These are phyloP conservation scores for Coccomyxa subellipsoidea DNA, from an alignment of 163 green algal genomes.

Conservation along the genomic window DNA sequence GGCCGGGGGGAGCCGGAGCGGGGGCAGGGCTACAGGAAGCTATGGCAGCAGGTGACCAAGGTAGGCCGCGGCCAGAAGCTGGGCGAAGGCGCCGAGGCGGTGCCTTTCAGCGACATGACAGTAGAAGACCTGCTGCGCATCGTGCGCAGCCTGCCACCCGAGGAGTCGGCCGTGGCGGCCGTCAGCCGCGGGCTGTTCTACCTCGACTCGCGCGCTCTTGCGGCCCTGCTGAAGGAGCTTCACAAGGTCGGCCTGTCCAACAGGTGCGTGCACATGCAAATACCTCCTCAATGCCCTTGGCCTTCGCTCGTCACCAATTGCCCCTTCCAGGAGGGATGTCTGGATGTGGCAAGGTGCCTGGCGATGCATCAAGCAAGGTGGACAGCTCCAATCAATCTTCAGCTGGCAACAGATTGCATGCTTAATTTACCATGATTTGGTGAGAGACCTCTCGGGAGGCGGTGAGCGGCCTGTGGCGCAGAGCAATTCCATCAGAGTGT, in stretches of 20 bases:
- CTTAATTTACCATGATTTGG: too few species aligned
- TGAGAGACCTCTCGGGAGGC: too few species aligned
- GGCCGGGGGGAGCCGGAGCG: slow-evolving; percentile 2
- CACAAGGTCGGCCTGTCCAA: slow-evolving; percentile 48
- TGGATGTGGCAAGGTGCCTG: too few species aligned
- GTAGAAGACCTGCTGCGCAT: slow-evolving; percentile 69
- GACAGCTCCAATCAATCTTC: too few species aligned
- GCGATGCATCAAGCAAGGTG: too few species aligned
- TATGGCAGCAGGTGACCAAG: slow-evolving; percentile 49
- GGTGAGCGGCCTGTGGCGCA: too few species aligned
- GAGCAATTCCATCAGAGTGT: too few species aligned
- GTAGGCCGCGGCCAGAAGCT: slow-evolving; percentile 45
- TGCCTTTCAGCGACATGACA: slow-evolving; percentile 54
- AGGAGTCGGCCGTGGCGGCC: slow-evolving; percentile 46
- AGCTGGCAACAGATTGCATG: too few species aligned
- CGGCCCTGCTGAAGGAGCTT: slow-evolving; percentile 79
- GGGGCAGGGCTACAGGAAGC: slow-evolving; percentile 38
- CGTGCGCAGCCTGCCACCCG: slow-evolving; percentile 51
- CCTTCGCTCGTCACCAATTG: not conserved
- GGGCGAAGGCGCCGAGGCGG: slow-evolving; percentile 18
- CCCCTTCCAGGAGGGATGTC: not conserved
- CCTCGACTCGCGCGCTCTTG: slow-evolving; percentile 71
- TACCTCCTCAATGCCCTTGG: too few species aligned
- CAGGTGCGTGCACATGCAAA: slow-evolving; percentile 31
- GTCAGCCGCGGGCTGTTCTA: slow-evolving; percentile 62